phyloP scores from a whole-genome alignment of 345 rosid genomes.

The Hypericum androsaemum region DNA sequence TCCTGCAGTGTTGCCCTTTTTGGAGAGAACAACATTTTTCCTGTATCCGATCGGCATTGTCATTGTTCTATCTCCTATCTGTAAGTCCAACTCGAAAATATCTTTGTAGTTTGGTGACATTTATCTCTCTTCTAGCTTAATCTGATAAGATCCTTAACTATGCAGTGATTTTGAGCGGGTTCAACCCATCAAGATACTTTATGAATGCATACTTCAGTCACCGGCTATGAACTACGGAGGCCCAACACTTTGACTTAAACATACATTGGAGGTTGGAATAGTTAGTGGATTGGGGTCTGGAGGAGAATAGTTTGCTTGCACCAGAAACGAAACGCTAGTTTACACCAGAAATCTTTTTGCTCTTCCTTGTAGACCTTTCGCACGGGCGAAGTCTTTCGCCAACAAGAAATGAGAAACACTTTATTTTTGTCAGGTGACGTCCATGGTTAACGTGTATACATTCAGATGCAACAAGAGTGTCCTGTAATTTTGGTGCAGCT shows the following conservation, averaged over 20 bases:
- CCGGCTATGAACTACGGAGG: constrained; percentile 36
- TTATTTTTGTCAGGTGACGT: too few species aligned
- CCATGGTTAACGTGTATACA: too few species aligned
- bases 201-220: constrained; percentile 89
- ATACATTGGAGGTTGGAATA: too few species aligned
- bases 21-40: constrained; percentile 95
- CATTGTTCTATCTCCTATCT: constrained; percentile 69
- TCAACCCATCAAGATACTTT: constrained; percentile 94
- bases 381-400: too few species aligned
- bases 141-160: neutral
- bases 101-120: constrained; percentile 1
- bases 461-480: too few species aligned
- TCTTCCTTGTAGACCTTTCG: too few species aligned
- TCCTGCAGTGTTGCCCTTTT: constrained; percentile 77
- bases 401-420: too few species aligned
- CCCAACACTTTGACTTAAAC: neutral
- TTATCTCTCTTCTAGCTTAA: neutral
- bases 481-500: too few species aligned
- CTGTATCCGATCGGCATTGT: constrained; percentile 82
- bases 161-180: constrained; percentile 92
- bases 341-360: too few species aligned
- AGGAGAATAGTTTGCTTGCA: too few species aligned
- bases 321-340: too few species aligned
- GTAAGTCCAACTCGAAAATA: constrained; percentile 41
- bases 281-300: too few species aligned